Evolutionary conservation across 768 basidiomycete species (phyloP).

Genomic region (Lactarius evosmus): DNA sequence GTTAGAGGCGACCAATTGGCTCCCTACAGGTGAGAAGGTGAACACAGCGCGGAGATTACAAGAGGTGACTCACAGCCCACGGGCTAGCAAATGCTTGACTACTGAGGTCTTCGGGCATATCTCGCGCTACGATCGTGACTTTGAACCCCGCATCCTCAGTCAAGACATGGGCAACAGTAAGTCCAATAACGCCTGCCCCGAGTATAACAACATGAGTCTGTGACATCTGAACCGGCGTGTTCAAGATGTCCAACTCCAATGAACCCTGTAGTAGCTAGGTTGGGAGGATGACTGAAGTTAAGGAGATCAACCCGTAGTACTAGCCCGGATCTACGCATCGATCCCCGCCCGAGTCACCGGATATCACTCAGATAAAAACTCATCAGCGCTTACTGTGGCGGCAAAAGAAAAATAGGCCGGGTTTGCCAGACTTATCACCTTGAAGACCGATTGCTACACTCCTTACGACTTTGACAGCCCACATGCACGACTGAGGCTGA

Average conservation of each 20-base stretch:
- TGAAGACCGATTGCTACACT: no score
- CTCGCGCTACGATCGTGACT: slow-evolving; percentile 39
- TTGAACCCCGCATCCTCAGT: slow-evolving; percentile 31
- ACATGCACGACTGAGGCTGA: no score
- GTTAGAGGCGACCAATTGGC: slow-evolving; percentile 46
- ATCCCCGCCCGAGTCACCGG: no score
- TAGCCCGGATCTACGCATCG: not conserved
- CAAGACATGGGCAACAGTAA: slow-evolving; percentile 41
- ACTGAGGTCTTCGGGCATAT: slow-evolving; percentile 40
- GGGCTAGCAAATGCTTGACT: slow-evolving; percentile 50
- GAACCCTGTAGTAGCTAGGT: not conserved
- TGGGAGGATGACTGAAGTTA: not conserved
- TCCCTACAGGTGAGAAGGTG: slow-evolving; percentile 34
- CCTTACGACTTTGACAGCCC: no score
- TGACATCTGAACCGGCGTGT: slow-evolving; percentile 8
- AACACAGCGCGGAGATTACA: not conserved
- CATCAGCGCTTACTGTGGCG: no score
- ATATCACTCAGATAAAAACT: not conserved
- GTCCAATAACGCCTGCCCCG: slow-evolving; percentile 46
- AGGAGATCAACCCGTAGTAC: not conserved
- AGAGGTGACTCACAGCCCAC: slow-evolving; percentile 42
- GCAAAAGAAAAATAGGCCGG: not conserved
- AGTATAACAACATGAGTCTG: slow-evolving; percentile 37
- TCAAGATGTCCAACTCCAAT: slow-evolving; percentile 1
- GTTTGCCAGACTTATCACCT: no score